phyloP scores from a whole-genome alignment of 2,329 filamentous ascomycete species.

The Diaporthe vexans region DNA sequence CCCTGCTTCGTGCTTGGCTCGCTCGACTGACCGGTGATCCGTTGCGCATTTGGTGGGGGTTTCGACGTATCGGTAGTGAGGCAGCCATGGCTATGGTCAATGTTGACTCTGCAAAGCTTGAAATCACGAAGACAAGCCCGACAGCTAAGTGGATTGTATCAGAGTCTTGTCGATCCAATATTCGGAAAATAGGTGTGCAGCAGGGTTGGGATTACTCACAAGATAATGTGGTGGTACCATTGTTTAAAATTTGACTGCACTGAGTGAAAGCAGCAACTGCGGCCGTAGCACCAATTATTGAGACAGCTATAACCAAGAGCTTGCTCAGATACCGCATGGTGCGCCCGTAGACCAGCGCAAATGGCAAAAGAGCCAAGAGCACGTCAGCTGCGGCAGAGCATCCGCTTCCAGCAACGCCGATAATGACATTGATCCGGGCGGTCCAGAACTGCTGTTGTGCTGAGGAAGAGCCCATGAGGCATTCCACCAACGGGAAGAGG shows the following conservation, averaged over 20 bases:
- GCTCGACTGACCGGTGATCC: background rate
- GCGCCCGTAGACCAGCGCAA: background rate
- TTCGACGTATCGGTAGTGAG: background rate
- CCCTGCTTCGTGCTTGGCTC: background rate
- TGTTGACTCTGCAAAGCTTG: background rate
- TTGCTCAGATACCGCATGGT: background rate
- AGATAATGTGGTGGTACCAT: background rate
- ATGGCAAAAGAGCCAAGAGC: background rate
- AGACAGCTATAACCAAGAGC: background rate
- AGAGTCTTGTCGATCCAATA: background rate
- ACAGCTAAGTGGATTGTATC: background rate
- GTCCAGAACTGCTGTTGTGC: background rate
- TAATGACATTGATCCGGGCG: background rate
- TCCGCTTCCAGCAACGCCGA: background rate
- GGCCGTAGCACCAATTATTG: background rate
- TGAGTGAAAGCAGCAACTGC: constrained; percentile 10
- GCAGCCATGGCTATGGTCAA: constrained; percentile 6
- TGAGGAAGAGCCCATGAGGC: background rate
- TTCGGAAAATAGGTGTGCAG: background rate
- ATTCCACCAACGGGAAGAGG: background rate
- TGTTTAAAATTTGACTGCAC: background rate
- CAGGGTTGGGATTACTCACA: background rate
- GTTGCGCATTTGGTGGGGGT: background rate
- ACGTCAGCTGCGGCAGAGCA: background rate
- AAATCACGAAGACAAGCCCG: background rate